Evolutionary conservation across 805 yeast genomes (phyloP).

Genomic region (Ogataea paradorogensis): DNA sequence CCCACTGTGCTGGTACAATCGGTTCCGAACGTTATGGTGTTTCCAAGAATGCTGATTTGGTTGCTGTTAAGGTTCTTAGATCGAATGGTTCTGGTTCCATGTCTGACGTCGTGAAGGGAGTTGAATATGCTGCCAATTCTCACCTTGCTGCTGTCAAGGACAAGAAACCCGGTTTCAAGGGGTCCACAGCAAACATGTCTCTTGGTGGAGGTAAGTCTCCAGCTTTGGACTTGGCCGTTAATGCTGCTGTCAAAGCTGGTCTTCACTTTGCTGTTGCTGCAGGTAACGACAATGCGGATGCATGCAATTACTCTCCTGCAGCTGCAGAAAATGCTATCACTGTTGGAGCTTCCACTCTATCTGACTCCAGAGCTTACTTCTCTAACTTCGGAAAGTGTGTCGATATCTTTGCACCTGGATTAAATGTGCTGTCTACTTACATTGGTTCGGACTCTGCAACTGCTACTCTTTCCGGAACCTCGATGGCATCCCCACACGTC

Average conservation of each 20-base stretch:
- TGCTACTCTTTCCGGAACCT: conserved; percentile 88
- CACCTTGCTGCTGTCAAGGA: conserved; percentile 52
- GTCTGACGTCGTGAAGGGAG: conserved; percentile 83
- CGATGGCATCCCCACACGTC: conserved; percentile 98
- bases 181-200: conserved; percentile 90
- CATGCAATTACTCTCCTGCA: conserved; percentile 92
- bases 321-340: conserved; percentile 80
- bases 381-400: conserved; percentile 96
- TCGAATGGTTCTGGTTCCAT: conserved; percentile 81
- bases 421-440: conserved; percentile 79
- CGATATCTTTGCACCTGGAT: conserved; percentile 96
- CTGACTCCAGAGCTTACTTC: conserved; percentile 90
- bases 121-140: conserved; percentile 75
- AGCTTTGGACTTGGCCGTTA: conserved; percentile 80
- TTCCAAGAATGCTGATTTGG: conserved; percentile 74
- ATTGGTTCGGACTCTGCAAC: conserved; percentile 75
- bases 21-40: conserved; percentile 79
- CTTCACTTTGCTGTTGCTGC: conserved; percentile 94
- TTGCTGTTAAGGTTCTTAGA: conserved; percentile 81
- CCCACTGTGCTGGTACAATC: conserved; percentile 96
- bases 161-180: conserved; percentile 66
- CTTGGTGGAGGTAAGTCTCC: conserved; percentile 92
- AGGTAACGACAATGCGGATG: conserved; percentile 91
- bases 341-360: conserved; percentile 90
- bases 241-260: conserved; percentile 87